Base-by-base conservation (phyloP, 306 rosid species). In the Prunus fruticosa region DNA sequence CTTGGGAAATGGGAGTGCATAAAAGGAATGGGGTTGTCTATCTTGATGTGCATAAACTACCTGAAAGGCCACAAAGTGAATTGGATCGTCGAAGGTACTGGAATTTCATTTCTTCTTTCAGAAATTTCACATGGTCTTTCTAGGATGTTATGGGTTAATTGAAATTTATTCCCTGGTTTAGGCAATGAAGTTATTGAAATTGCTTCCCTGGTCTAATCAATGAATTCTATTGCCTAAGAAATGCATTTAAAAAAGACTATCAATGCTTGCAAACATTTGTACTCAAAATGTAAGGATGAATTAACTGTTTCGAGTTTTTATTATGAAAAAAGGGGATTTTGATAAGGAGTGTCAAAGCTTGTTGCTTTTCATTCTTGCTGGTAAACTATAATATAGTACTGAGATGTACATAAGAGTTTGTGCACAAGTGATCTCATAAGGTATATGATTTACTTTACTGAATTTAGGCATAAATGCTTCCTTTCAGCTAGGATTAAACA, bases 1-100 rank as follows among this genome's bases (percentile, higher is more conserved):
- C 99, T 66, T 95, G 99, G 99, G 99, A 90, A 78, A 95, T 95
- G 99, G 99, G 99, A 62, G 99, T 95, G 73, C 97, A 95, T 81
- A 95, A 89, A 87, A 84, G 97, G 85, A 88, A 95, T 56, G 99
- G 99, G 63, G 99, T 90, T 80, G 92, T 92, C 79, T 95, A 92
- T 85, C 97, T 95, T 63, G 99, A 95, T 79, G 97, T 95, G 80
- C 99, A 95, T 88, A 92, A 87, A 76, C 82, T 95, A 66, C 99
- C 93, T 18, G 97, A 92, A 87, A 89, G 97, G 80, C 90, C 97
- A 4, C 89, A 86, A 76, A 92, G 91, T 81, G 99, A 95, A 32
- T 58, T 86, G 79, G 97, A 95, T 47, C 93, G 97, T 68, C 85
- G 93, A 85, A 95, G 99, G 99, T 92, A 87, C 67, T 23, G 20